Evolutionary conservation across 2,329 filamentous ascomycete genomes (phyloP), one percentile per base, ranked within the genome.

Genomic region (Colletotrichum nymphaeae): DNA sequence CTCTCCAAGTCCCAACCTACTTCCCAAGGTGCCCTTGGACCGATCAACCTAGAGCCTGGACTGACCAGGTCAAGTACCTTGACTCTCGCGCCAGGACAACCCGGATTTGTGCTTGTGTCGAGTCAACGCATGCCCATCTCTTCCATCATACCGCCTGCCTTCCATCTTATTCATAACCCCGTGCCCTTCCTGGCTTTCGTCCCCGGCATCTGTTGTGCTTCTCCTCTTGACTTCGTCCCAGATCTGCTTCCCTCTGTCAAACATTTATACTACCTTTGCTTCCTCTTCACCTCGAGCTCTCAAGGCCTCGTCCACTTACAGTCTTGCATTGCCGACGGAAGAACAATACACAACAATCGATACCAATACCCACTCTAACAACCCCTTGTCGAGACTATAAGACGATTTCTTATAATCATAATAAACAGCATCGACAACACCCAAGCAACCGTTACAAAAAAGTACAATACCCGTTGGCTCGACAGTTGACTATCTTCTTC

Each of bases 31-130:
- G 16, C 22, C 22, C 60, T 49, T 64, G 26, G 26, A 60, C 59
- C 59, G 57, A 60, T 55, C 53, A 32, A 56, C 70, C 62, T 72
- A 12, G 59, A 72, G 66, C 53, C 69, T 66, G 56, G 58, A 63
- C 65, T 72, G 30, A 59, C 52, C 14, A 52, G 42, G 49, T 30
- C 65, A 69, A 60, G 69, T 64, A 73, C 63, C 42, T 71, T 30
- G 56, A 60, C 49, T 56, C 32, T 37, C 28, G 53, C 66, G 63
- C 70, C 59, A 68, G 70, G 66, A 46, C 67, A 70, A 65, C 70
- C 70, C 53, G 67, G 70, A 73, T 70, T 60, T 70, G 46, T 55
- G 62, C 60, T 60, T 65, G 70, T 65, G 70, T 73, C 70, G 70
- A 65, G 70, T 70, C 70, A 70, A 70, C 58, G 63, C 65, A 64